Base-by-base conservation (phyloP, 805 yeast genomes). In the Pichia deserticola region DNA sequence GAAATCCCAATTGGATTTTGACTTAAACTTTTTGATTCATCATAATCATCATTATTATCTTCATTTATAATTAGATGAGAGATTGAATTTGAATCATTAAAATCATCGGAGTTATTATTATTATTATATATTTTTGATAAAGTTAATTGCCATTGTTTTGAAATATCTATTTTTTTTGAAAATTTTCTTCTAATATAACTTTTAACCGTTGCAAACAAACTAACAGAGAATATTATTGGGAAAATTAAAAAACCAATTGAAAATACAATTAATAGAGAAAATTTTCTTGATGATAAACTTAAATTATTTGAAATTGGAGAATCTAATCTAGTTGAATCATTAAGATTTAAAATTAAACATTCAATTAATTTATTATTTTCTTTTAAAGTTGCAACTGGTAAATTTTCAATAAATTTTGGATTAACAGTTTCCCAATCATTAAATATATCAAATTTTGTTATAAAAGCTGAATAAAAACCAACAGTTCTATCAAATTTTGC, bases 401-500 rank as follows among this genome's bases (percentile, higher is more conserved):
- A 59, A 46, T 70, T 73, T 6, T 71, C 68, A 36, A 81, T 68
- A 57, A 71, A 81, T 35, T 71, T 69, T 49, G 81, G 69, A 40
- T 72, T 74, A 45, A 77, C 62, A 20, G 61, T 60, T 44, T 74
- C 75, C 75, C 78, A 76, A 44, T 67, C 68, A n/a, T 70, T 67
- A 62, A 89, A 89, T 1, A 96, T 96, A 49, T 86, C 80, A 52
- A 74, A 76, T 33, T 81, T 74, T 4, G 92, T 74, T 51, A 92
- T 84, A 64, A 73, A 89, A 0, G 95, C 75, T 0, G 97, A 88
- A 67, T 81, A 86, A 64, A 89, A 92, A 13, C 92, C 84, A 7
- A 90, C 98, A 0, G 95, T 79, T 51, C 97, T 73, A 65, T 90
- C 98, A 60, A 86, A 82, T 49, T 81, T 74, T 28, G 84, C 75